These are phyloP conservation scores for Amanita jacksonii DNA, from an alignment of 768 basidiomycete genomes.

Conservation along the genomic window DNA sequence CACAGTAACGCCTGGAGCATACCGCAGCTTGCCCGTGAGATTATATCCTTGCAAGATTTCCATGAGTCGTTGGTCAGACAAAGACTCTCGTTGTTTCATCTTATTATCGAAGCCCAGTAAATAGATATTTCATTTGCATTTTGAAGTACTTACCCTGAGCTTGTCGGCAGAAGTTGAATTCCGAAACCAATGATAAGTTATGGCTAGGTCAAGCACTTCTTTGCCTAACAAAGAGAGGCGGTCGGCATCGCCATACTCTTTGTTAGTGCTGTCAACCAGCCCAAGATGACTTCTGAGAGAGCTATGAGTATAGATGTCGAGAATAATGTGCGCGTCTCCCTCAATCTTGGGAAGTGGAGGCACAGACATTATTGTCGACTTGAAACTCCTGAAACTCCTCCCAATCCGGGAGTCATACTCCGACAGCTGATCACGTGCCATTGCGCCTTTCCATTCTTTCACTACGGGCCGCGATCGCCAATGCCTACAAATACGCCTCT, in stretches of 20 bases:
- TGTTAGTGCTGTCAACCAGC: conserved; percentile 18
- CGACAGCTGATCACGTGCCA: too few species aligned
- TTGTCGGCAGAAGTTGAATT: conserved; percentile 29
- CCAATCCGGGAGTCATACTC: too few species aligned
- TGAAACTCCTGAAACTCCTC: too few species aligned
- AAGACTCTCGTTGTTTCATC: conserved; percentile 3
- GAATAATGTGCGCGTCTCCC: conserved; percentile 40
- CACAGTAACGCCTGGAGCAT: conserved; percentile 27
- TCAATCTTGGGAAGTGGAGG: conserved; percentile 49
- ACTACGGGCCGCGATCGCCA: not conserved
- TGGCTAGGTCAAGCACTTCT: conserved; percentile 39
- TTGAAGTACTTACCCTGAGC: conserved; percentile 30
- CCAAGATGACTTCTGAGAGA: conserved; percentile 21
- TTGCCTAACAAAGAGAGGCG: conserved; percentile 52
- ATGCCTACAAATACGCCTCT: conserved; percentile 28
- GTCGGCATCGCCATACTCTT: conserved; percentile 48
- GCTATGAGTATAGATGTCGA: conserved; percentile 49
- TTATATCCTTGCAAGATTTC: conserved; percentile 24
- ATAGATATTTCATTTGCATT: conserved; percentile 1
- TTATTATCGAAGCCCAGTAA: not conserved
- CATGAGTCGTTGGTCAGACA: conserved; percentile 4
- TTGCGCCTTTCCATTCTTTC: not conserved
- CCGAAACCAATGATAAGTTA: conserved; percentile 40
- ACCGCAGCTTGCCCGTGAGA: conserved; percentile 44
- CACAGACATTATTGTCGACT: conserved; percentile 14